These are phyloP conservation scores for Acer campestre DNA, from an alignment of 345 rosid species.

Conservation along the genomic window DNA sequence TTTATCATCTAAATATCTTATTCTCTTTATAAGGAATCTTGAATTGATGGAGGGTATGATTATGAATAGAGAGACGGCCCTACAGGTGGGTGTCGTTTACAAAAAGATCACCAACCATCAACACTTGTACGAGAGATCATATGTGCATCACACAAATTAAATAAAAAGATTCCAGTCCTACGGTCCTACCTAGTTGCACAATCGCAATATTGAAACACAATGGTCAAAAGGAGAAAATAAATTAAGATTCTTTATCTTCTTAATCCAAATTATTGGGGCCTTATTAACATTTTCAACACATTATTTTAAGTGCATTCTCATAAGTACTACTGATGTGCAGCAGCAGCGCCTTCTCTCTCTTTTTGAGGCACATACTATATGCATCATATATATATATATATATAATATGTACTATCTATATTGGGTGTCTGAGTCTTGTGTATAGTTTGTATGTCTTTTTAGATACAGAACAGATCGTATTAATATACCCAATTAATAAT, in stretches of 20 bases:
- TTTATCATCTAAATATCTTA: neutral
- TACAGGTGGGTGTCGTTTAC: neutral
- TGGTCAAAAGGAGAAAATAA: neutral
- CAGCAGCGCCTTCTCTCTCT: neutral
- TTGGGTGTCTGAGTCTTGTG: too few species aligned
- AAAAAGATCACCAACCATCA: neutral
- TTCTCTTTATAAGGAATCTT: neutral
- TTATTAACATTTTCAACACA: neutral
- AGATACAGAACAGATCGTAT: neutral
- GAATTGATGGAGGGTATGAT: neutral
- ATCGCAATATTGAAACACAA: neutral
- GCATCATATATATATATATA: too few species aligned
- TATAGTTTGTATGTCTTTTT: neutral
- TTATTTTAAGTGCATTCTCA: neutral
- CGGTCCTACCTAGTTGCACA: neutral
- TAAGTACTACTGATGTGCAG: neutral
- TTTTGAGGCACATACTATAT: neutral
- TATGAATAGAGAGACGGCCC: neutral
- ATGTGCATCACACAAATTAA: neutral
- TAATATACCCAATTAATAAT: neutral
- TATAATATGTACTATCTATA: too few species aligned
- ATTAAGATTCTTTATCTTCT: slow-evolving; percentile 4
- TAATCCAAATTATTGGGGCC: slow-evolving; percentile 5
- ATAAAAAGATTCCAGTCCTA: neutral
- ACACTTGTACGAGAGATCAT: neutral